A percentile compares a stretch with the other conserved stretches of the same genome.
Conservation (phyloP, 164 flowering plant genomes). For the Protea cynaroides region DNA sequence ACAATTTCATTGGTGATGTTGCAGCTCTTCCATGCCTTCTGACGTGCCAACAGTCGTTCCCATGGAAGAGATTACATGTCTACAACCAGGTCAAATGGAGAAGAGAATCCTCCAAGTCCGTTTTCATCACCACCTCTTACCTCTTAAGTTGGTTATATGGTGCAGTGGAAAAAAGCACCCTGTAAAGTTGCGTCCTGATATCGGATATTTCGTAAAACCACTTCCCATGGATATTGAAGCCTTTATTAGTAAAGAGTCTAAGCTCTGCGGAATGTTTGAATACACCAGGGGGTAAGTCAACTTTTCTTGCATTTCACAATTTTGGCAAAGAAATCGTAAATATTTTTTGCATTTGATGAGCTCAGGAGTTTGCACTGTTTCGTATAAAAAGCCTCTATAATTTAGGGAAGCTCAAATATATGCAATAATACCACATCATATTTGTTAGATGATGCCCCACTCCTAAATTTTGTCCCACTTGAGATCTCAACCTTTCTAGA, state of each 20-base stretch:
- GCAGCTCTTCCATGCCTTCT: conserved; percentile 38
- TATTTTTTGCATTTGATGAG: too few relatives aligned
- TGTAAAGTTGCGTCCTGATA: conserved; percentile 87
- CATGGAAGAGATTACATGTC: conserved; percentile 58
- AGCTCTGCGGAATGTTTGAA: conserved; percentile 90
- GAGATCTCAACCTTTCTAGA: too few relatives aligned
- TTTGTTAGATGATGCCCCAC: too few relatives aligned
- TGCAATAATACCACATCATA: too few relatives aligned
- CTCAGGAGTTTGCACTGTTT: too few relatives aligned
- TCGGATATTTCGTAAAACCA: conserved; percentile 89
- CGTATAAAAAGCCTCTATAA: too few relatives aligned
- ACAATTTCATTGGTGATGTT: conserved; percentile 10
- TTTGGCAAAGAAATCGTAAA: too few relatives aligned
- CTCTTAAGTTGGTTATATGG: conserved; percentile 60
- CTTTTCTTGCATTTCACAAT: not conserved
- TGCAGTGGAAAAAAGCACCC: conserved; percentile 50
- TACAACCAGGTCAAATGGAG: conserved; percentile 60
- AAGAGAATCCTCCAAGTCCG: conserved; percentile 51
- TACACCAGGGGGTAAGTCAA: conserved; percentile 59
- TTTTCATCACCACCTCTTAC: conserved; percentile 88
- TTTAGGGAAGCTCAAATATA: too few relatives aligned
- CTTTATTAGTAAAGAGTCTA: conserved; percentile 58
- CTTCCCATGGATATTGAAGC: conserved; percentile 52
- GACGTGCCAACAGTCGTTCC: conserved; percentile 53
- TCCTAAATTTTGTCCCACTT: too few relatives aligned